A percentile compares a stretch with the other conserved stretches of the same genome.
Conservation (phyloP, 176 grass and related monocot genomes). For the Chrysopogon serrulatus region DNA sequence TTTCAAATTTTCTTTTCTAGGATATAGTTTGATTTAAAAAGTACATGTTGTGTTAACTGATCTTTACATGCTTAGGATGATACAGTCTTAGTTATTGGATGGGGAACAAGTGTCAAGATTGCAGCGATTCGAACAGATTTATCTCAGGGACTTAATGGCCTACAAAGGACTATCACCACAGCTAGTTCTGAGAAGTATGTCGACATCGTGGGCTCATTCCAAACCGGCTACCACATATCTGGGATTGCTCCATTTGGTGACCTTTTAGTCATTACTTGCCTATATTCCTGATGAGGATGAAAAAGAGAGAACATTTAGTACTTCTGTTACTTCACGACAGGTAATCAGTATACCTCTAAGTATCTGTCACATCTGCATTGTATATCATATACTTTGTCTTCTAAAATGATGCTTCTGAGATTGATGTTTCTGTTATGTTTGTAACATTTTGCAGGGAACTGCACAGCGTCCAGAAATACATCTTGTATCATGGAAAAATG, state of each 20-base stretch:
- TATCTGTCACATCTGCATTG: neutral
- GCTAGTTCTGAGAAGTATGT: constrained; percentile 77
- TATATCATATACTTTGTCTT: constrained; percentile 1
- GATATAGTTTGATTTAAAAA: neutral
- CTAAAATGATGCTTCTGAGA: neutral
- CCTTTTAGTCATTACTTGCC: constrained; percentile 84
- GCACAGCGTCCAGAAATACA: constrained; percentile 93
- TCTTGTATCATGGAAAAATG: constrained; percentile 95
- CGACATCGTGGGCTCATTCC: constrained; percentile 97
- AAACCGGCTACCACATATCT: constrained; percentile 91
- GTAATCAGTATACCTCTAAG: constrained; percentile 38
- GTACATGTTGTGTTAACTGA: constrained; percentile 20
- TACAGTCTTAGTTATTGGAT: constrained; percentile 91
- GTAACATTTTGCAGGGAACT: constrained; percentile 62
- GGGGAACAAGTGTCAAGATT: constrained; percentile 90
- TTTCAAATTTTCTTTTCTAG: neutral
- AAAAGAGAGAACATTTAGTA: constrained; percentile 54
- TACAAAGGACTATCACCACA: constrained; percentile 57
- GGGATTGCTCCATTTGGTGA: constrained; percentile 95
- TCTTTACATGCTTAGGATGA: constrained; percentile 60
- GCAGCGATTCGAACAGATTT: constrained; percentile 75
- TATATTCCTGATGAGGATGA: constrained; percentile 86
- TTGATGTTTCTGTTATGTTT: constrained; percentile 20
- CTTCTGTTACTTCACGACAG: constrained; percentile 56
- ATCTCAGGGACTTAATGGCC: constrained; percentile 70